These are phyloP conservation scores for Boletus sp. DNA, from an alignment of 768 basidiomycete species.

Conservation along the genomic window DNA sequence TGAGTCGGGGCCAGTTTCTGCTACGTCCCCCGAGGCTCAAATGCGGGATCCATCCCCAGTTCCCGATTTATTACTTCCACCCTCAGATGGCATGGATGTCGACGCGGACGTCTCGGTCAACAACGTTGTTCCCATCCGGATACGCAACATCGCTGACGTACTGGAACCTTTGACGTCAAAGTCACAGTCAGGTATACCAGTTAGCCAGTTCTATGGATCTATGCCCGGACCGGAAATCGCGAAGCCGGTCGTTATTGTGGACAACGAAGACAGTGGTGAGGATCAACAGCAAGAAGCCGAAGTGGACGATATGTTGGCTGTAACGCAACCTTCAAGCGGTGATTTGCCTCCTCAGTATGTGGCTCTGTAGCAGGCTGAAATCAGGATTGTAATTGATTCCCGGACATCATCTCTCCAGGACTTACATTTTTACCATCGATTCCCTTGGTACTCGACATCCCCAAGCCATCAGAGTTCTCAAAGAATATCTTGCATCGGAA, in stretches of 20 bases:
- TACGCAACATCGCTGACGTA: background rate
- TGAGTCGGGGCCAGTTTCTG: conserved; percentile 6
- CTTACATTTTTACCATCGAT: conserved; percentile 86
- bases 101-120: conserved; percentile 8
- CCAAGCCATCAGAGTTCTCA: conserved; percentile 58
- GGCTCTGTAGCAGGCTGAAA: background rate
- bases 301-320: conserved; percentile 30
- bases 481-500: conserved; percentile 69
- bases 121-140: background rate
- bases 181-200: conserved; percentile 14
- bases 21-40: conserved; percentile 3
- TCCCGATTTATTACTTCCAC: conserved; percentile 15
- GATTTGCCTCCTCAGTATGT: conserved; percentile 25
- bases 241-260: conserved; percentile 4
- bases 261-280: conserved; percentile 28
- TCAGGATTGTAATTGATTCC: background rate
- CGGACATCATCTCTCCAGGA: conserved; percentile 39
- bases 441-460: conserved; percentile 79
- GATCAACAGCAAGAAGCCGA: conserved; percentile 33
- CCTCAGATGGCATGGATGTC: conserved; percentile 29
- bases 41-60: conserved; percentile 15
- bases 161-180: conserved; percentile 4
- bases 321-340: conserved; percentile 15
- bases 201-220: conserved; percentile 24
- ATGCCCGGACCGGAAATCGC: background rate